phyloP scores from a whole-genome alignment of 768 basidiomycete species.

The Russula lepida region DNA sequence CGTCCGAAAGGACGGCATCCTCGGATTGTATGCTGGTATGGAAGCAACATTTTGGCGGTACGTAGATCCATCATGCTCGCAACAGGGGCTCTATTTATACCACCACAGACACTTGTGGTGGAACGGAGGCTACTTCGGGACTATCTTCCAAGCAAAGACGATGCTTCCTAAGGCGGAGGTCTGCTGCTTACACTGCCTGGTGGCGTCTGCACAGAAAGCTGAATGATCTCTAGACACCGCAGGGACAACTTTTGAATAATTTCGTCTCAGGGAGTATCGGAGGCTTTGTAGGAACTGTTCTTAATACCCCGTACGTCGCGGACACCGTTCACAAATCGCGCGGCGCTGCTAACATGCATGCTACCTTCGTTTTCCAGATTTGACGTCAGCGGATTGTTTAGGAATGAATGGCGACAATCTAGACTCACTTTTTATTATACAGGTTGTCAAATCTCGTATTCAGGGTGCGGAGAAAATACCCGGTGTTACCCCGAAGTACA shows the following conservation, averaged over 20 bases:
- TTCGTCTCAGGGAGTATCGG: slow-evolving; percentile 86
- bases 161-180: slow-evolving; percentile 84
- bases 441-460: slow-evolving; percentile 96
- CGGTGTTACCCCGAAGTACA: slow-evolving; percentile 73
- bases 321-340: not conserved
- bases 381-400: slow-evolving; percentile 31
- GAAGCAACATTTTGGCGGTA: slow-evolving; percentile 97
- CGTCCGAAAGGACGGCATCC: slow-evolving; percentile 63
- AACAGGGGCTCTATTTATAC: not conserved
- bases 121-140: slow-evolving; percentile 95
- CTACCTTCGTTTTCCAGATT: slow-evolving; percentile 29
- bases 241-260: slow-evolving; percentile 63
- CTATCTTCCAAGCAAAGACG: slow-evolving; percentile 76
- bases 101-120: slow-evolving; percentile 68
- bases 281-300: slow-evolving; percentile 77
- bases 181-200: slow-evolving; percentile 20
- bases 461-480: slow-evolving; percentile 53
- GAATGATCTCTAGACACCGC: not conserved
- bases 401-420: not conserved
- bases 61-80: slow-evolving; percentile 3
- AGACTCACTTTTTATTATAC: not conserved
- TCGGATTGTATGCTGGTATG: slow-evolving; percentile 91
- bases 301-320: slow-evolving; percentile 80
- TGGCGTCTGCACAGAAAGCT: not conserved
- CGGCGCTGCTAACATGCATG: not conserved